phyloP scores from a whole-genome alignment of 2,329 filamentous ascomycete species.

The Rutstroemia sp. region DNA sequence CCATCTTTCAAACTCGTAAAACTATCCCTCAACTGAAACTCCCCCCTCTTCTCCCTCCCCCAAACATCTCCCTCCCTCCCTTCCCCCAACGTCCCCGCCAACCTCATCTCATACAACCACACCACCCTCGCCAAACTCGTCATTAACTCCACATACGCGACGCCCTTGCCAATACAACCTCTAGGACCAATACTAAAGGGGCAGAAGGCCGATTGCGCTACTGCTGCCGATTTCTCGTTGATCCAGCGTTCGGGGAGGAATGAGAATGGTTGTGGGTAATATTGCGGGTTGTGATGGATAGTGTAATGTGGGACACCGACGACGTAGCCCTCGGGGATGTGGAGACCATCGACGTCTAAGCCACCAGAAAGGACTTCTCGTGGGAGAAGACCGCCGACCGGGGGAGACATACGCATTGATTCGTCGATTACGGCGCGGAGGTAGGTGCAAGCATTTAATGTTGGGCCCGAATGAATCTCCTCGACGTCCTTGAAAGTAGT shows the following conservation, averaged over 20 bases:
- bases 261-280: constrained; percentile 35
- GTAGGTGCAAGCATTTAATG: constrained; percentile 31
- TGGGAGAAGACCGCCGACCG: constrained; percentile 19
- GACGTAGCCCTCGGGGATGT: constrained; percentile 34
- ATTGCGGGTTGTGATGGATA: constrained; percentile 37
- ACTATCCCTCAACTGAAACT: constrained; percentile 65
- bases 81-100: constrained; percentile 41
- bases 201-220: constrained; percentile 18
- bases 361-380: constrained; percentile 22
- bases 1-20: constrained; percentile 71
- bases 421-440: constrained; percentile 37
- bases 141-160: constrained; percentile 22
- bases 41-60: constrained; percentile 36
- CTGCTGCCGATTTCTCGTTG: constrained; percentile 15
- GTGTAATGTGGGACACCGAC: constrained; percentile 39
- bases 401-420: constrained; percentile 24
- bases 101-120: constrained; percentile 21
- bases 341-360: constrained; percentile 22
- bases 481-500: constrained; percentile 23
- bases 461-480: constrained; percentile 27
- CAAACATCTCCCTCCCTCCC: constrained; percentile 41
- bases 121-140: constrained; percentile 17
- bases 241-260: constrained; percentile 43
- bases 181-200: constrained; percentile 23
- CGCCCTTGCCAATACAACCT: constrained; percentile 23